A percentile compares a stretch with the other conserved stretches of the same genome.
These are phyloP conservation scores for Zizania palustris DNA, from an alignment of 202 grass and related monocot genomes.

Conservation along the genomic window DNA sequence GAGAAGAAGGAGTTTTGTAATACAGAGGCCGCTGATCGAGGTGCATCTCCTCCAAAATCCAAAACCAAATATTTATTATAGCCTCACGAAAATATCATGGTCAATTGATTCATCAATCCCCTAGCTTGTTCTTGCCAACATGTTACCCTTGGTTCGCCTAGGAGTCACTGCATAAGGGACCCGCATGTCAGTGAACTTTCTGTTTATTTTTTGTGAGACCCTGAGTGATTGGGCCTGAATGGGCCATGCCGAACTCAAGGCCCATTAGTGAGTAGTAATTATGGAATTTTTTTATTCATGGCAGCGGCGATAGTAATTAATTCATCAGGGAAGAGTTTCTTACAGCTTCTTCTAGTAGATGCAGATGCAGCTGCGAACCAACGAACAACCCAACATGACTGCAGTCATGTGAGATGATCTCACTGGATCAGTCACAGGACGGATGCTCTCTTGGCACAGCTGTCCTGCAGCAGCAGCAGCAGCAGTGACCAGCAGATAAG, in stretches of 20 bases:
- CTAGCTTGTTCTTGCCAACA: not conserved
- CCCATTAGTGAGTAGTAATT: too few relatives aligned
- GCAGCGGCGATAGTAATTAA: not conserved
- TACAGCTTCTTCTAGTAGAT: not conserved
- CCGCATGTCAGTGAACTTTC: not conserved
- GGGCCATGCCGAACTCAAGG: not conserved
- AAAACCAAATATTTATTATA: constrained; percentile 36
- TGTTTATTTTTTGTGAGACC: not conserved
- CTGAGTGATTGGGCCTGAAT: not conserved
- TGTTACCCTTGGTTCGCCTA: too few relatives aligned
- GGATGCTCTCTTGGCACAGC: not conserved
- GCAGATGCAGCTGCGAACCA: not conserved
- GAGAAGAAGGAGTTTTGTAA: constrained; percentile 69
- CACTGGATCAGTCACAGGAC: not conserved
- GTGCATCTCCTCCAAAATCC: constrained; percentile 46
- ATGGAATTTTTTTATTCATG: too few relatives aligned
- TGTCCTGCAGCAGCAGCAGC: not conserved
- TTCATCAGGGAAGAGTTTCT: not conserved
- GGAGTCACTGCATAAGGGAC: not conserved
- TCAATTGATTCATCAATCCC: not conserved
- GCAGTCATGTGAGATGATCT: constrained; percentile 7
- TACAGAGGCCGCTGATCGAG: constrained; percentile 43
- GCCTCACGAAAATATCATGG: not conserved
- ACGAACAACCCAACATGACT: not conserved
- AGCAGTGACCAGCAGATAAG: not conserved